phyloP scores from a whole-genome alignment of 306 rosid species.

The Prunus fruticosa region DNA sequence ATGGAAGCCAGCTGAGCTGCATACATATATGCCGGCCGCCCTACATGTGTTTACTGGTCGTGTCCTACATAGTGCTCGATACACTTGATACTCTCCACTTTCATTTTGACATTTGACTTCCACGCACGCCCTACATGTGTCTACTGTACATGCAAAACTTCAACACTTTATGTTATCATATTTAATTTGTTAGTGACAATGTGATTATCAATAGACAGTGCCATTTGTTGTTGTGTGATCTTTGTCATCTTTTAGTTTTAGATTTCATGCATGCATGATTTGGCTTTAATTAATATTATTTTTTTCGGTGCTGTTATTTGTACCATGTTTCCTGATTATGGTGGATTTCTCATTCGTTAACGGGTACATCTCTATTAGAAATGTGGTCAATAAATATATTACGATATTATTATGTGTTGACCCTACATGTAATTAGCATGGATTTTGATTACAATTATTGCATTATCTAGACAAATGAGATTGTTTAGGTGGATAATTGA shows the following conservation, averaged over 20 bases:
- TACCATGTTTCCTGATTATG: too few species aligned
- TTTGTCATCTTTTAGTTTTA: background rate
- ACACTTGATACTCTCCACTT: slow-evolving; percentile 8
- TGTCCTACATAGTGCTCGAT: background rate
- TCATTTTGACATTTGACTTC: slow-evolving; percentile 3
- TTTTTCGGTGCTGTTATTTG: too few species aligned
- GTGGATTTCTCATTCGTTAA: too few species aligned
- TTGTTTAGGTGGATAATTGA: background rate
- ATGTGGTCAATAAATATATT: too few species aligned
- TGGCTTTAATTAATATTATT: too few species aligned
- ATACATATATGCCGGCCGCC: background rate
- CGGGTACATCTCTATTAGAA: too few species aligned
- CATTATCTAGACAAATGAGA: background rate
- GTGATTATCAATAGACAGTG: background rate
- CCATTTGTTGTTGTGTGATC: background rate
- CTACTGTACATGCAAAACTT: slow-evolving; percentile 1
- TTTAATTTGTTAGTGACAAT: background rate
- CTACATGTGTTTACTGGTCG: background rate
- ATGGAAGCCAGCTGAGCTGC: slow-evolving; percentile 1
- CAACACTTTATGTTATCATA: background rate
- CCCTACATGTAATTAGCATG: slow-evolving; percentile 3
- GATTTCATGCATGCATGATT: too few species aligned
- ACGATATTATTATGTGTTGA: background rate
- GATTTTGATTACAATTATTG: background rate
- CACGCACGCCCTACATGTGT: too few species aligned